A percentile compares a stretch with the other conserved stretches of the same genome.
phyloP scores from a whole-genome alignment of 2,329 filamentous ascomycete species.

The Ophiostoma australiae region DNA sequence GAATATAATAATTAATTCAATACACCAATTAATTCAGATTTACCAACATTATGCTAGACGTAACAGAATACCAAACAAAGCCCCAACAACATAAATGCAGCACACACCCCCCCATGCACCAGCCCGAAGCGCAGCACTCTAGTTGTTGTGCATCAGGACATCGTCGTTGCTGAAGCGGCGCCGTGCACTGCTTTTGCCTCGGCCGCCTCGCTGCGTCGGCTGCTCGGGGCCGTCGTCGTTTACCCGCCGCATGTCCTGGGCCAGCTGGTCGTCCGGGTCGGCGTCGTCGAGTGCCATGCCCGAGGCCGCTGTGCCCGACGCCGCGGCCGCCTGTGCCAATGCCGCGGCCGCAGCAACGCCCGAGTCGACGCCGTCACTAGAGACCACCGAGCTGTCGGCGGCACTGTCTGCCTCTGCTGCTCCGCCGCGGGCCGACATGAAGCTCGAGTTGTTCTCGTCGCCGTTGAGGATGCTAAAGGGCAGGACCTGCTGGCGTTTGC shows the following conservation, averaged over 20 bases:
- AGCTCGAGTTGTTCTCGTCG: constrained; percentile 13
- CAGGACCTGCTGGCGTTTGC: constrained; percentile 26
- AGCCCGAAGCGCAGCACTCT: neutral
- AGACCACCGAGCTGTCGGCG: neutral
- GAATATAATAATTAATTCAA: neutral
- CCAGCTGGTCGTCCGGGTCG: constrained; percentile 27
- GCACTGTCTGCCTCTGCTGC: neutral
- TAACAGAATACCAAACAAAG: neutral
- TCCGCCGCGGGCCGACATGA: neutral
- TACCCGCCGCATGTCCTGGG: constrained; percentile 26
- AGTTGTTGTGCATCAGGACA: constrained; percentile 23
- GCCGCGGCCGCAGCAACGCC: constrained; percentile 25
- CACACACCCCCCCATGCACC: neutral
- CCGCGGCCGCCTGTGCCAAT: constrained; percentile 25
- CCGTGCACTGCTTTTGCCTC: neutral
- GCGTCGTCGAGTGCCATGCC: constrained; percentile 10
- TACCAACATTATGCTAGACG: neutral
- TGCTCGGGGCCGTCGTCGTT: constrained; percentile 13
- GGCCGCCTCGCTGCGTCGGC: neutral
- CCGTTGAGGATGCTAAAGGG: constrained; percentile 26
- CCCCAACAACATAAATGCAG: neutral
- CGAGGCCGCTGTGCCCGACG: constrained; percentile 13
- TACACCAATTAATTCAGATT: neutral
- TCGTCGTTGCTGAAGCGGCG: constrained; percentile 12
- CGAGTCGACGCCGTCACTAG: constrained; percentile 10